Base-by-base conservation (phyloP, 192 early-diverging fungal genomes). In the Haplosporangium gracile region DNA sequence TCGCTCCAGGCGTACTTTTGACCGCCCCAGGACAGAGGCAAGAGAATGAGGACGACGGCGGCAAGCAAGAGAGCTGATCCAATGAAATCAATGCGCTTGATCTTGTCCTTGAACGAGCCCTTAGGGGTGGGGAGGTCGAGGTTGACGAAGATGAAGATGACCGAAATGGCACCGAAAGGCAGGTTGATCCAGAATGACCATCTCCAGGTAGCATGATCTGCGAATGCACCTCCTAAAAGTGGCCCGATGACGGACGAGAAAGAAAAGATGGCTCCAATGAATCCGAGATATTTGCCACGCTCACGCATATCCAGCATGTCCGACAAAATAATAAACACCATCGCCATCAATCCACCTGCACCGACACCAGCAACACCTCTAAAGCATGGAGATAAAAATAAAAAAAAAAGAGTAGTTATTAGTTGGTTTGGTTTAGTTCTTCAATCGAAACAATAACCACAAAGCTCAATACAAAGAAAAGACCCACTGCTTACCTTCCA, bases 121-220 rank as follows among this genome's bases (percentile, higher is more conserved):
- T 22, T 45, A 20, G 85, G 82, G 22, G 76, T 85, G 22, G 90
- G 92, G 70, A 91, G 74, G 72, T 92, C 88, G 40, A 95, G 87
- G 63, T 92, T 91, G 69, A 88, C 0, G 43, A 29, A n/a, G 49
- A 90, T 89, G 45, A 91, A 78, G 39, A 88, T 32, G 20, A 90
- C 85, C 0, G 88, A 84, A 16, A 92, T 40, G 1, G 81, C 84
- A 20, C 85, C 89, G 8, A 92, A 82, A 2, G 89, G 89, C 51
- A 91, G 63, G 74, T 86, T 91, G 72, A 93, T 90, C 86, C 90
- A 95, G 82, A 95, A 96, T 22, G 90, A 91, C 94, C 94, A 96
- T n/a, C 92, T 90, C 95, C 95, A 96, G 5, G 89, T 90, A 11
- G 91, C 75, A 70, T 92, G 87, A 36, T 95, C 94, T 0, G 92